Conservation (phyloP, 345 rosid genomes). For the Zanthoxylum bungeanum region DNA sequence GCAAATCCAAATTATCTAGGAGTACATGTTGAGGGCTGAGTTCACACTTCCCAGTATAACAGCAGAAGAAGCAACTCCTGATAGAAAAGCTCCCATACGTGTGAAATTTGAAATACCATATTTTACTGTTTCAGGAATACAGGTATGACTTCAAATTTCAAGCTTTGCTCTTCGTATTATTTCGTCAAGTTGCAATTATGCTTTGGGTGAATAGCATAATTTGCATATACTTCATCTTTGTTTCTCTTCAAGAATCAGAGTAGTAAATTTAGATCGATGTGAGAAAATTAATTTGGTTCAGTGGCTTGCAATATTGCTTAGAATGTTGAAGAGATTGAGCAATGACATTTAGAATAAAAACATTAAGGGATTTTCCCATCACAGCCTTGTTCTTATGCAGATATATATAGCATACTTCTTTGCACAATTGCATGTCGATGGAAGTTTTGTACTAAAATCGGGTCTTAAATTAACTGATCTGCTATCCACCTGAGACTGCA, state of each 20-base stretch:
- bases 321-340: not conserved
- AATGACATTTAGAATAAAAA: not conserved
- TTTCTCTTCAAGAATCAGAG: not conserved
- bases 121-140: slow-evolving; percentile 93
- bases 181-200: not conserved
- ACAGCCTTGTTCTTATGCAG: not conserved
- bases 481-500: not conserved
- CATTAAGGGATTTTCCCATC: not conserved
- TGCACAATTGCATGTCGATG: not conserved
- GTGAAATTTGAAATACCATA: slow-evolving; percentile 95
- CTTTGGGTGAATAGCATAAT: slow-evolving; percentile 7
- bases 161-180: not conserved
- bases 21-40: slow-evolving; percentile 91
- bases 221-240: not conserved
- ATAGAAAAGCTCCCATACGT: slow-evolving; percentile 86
- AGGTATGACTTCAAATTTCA: slow-evolving; percentile 44
- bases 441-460: not conserved
- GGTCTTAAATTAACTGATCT: not conserved
- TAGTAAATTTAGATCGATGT: not conserved
- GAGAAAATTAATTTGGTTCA: not conserved
- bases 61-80: slow-evolving; percentile 75
- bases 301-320: not conserved
- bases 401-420: not conserved
- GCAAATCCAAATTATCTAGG: slow-evolving; percentile 38
- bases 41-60: slow-evolving; percentile 85